Base-by-base conservation (phyloP, 768 basidiomycete genomes). In the Suillus occidentalis region DNA sequence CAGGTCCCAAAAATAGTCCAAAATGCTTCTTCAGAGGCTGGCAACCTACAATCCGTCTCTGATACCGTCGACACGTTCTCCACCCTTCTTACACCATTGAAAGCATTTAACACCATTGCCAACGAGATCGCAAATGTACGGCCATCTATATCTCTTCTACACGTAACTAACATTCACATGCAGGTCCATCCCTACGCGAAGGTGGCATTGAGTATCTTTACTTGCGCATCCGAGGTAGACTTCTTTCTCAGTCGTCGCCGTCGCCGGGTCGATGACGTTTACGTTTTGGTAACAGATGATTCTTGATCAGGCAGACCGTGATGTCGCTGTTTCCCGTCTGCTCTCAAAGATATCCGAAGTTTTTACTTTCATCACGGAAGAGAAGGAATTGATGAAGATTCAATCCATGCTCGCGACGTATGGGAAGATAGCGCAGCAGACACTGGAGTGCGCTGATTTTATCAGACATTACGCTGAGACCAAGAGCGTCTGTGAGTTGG, bases 381-480 rank as follows among this genome's bases (percentile, higher is more conserved):
- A 37, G 0, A 31, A 65, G 16, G 25, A n/a, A 0, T n/a, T 42
- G 12, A 25, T n/a, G 9, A 56, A 45, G 20, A 31, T 65, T 22
- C 4, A 20, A 10, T 16, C 63, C 4, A 49, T 49, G 55, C 45
- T 60, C 39, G 50, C 25, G 10, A 40, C 40, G 28, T 50, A 53
- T 6, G 25, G 28, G 16, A 28, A 52, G 6, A 39, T 65, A 10
- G 49, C 66, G 1, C 60, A 67, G n/a, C 69, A 73, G 59, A 71
- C 69, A 0, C 64, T 66, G 18, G 74, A 75, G 49, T 28, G 28
- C 28, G 28, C 28, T 28, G 28, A 28, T 28, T 28, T 28, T 3
- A 28, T 28, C 28, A 28, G 28, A 28, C 28, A 28, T 28, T 28
- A 28, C 28, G 28, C 28, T 28, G 28, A 28, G 28, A 28, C 28